Evolutionary conservation across 2,329 filamentous ascomycete species (phyloP).

Genomic region (Microdochium trichocladiopsis): DNA sequence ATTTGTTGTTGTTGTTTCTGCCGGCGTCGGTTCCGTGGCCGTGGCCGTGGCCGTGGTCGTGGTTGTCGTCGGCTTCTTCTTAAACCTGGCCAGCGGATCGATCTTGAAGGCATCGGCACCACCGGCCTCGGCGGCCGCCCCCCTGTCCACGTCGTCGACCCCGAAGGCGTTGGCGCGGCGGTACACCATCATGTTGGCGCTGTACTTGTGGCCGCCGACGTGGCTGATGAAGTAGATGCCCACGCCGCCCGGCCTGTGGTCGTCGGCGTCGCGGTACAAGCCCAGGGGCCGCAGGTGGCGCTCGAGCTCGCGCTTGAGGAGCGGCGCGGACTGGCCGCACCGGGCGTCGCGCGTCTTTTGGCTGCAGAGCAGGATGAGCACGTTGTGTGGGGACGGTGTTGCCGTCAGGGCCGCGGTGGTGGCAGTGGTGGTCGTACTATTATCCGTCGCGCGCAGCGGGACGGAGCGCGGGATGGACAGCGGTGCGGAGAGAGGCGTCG

Average conservation of each 20-base stretch:
- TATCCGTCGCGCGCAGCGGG: slow-evolving; percentile 8
- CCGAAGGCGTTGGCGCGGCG: slow-evolving; percentile 55
- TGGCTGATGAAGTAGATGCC: slow-evolving; percentile 96
- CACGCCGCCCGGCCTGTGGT: slow-evolving; percentile 78
- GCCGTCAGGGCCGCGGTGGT: slow-evolving; percentile 27
- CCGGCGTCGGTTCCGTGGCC: too few species aligned
- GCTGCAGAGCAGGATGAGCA: slow-evolving; percentile 87
- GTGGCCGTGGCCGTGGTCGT: slow-evolving; percentile 11
- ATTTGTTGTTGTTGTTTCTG: too few species aligned
- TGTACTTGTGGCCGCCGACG: slow-evolving; percentile 94
- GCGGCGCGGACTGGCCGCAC: slow-evolving; percentile 87
- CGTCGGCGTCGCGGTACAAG: slow-evolving; percentile 78
- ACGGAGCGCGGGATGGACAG: slow-evolving; percentile 28
- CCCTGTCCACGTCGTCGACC: slow-evolving; percentile 35
- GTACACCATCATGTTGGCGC: slow-evolving; percentile 91
- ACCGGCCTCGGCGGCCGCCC: slow-evolving; percentile 25
- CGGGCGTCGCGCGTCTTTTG: slow-evolving; percentile 91
- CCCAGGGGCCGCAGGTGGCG: slow-evolving; percentile 79
- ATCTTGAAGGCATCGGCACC: too few species aligned
- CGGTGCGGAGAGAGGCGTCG: slow-evolving; percentile 44
- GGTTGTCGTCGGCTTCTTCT: slow-evolving; percentile 20
- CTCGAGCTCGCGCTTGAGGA: slow-evolving; percentile 84
- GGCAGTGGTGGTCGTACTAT: slow-evolving; percentile 15
- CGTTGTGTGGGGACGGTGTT: slow-evolving; percentile 71
- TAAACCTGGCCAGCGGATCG: slow-evolving; percentile 20